Conservation (phyloP, 345 rosid genomes). For the Citrus inodora region DNA sequence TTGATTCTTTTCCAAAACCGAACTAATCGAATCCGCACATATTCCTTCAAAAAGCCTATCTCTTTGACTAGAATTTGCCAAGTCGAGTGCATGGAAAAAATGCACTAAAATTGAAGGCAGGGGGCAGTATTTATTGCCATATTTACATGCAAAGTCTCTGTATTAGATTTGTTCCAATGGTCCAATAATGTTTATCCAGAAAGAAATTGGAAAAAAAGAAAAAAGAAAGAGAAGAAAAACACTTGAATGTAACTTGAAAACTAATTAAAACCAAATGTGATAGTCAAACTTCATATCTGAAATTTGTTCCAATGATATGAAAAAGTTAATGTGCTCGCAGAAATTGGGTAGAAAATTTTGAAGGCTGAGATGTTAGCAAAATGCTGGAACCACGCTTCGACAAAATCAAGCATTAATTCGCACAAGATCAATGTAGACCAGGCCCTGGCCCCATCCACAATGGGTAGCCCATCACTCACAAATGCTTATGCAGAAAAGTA, state of each 20-base stretch:
- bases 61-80: neutral
- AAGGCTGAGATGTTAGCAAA: neutral
- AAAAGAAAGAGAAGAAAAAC: no score
- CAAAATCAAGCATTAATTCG: neutral
- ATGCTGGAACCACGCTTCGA: neutral
- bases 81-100: neutral
- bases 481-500: neutral
- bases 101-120: neutral
- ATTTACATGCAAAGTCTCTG: neutral
- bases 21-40: no score
- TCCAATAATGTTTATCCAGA: no score
- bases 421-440: neutral
- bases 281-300: neutral
- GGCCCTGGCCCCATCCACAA: neutral
- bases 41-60: neutral
- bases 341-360: neutral
- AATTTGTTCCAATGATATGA: neutral
- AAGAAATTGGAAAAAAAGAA: neutral
- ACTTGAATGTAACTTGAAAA: neutral
- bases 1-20: no score
- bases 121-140: neutral
- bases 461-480: no score
- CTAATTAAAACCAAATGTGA: neutral
- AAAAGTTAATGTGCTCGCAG: neutral
- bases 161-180: neutral